phyloP scores from a whole-genome alignment of 169 alveolate species.

The Cryptosporidium parvum region DNA sequence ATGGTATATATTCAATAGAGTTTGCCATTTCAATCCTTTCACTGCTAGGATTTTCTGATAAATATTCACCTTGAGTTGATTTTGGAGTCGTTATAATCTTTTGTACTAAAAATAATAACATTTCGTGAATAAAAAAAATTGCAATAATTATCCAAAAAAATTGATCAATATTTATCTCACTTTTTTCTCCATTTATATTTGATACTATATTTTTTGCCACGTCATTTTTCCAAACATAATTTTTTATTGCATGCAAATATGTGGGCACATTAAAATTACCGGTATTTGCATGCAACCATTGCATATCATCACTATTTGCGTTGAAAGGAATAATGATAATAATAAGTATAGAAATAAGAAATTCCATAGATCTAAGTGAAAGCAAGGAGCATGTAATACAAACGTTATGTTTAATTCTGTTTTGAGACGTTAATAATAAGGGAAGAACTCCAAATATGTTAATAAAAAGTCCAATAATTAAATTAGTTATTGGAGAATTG shows the following conservation, averaged over 20 bases:
- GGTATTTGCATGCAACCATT: constrained; percentile 19
- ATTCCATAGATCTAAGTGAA: constrained; percentile 57
- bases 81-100: constrained; percentile 26
- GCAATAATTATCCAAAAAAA: constrained; percentile 28
- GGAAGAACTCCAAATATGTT: constrained; percentile 58
- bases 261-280: background rate
- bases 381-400: constrained; percentile 40
- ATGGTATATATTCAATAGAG: constrained; percentile 14
- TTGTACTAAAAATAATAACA: constrained; percentile 17
- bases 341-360: constrained; percentile 17
- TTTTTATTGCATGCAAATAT: background rate
- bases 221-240: background rate
- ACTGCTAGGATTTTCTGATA: background rate
- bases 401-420: constrained; percentile 42
- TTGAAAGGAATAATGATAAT: constrained; percentile 33
- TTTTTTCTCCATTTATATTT: background rate
- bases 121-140: constrained; percentile 48
- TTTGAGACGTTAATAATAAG: constrained; percentile 33
- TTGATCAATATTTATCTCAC: constrained; percentile 7
- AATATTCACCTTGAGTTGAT: background rate
- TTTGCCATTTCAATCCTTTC: background rate
- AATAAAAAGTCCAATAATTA: constrained; percentile 40
- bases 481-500: constrained; percentile 70
- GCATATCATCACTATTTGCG: background rate
- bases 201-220: background rate